Conservation (phyloP, 257 asterid genomes). For the Fraxinus americana region DNA sequence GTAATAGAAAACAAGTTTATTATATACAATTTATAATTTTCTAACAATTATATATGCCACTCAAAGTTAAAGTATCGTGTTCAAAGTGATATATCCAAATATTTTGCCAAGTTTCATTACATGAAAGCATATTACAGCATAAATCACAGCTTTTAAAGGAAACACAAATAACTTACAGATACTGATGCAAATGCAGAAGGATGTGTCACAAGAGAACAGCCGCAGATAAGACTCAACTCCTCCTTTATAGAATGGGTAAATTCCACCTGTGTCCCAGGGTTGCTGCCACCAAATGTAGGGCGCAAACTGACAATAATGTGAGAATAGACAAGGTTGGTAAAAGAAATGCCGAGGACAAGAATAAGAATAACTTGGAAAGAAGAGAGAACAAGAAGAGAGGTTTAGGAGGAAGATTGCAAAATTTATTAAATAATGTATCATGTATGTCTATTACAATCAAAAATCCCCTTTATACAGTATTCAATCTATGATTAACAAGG, state of each 20-base stretch:
- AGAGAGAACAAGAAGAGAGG: too few relatives aligned
- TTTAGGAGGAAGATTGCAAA: too few relatives aligned
- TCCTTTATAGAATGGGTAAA: conserved; percentile 80
- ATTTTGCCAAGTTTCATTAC: background rate
- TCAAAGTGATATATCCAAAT: background rate
- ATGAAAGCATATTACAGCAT: background rate
- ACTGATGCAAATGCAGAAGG: conserved; percentile 88
- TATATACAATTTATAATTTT: too few relatives aligned
- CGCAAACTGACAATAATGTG: conserved; percentile 49
- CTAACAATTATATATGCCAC: background rate
- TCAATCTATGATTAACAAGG: too few relatives aligned
- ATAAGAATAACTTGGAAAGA: too few relatives aligned
- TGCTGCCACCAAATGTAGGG: conserved; percentile 90
- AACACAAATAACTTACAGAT: conserved; percentile 55
- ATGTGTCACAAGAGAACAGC: conserved; percentile 65
- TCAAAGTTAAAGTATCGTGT: background rate
- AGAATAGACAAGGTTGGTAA: background rate
- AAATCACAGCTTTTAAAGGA: background rate
- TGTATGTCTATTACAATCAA: too few relatives aligned
- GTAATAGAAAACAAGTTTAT: too few relatives aligned
- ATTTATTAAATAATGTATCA: too few relatives aligned
- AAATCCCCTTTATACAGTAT: too few relatives aligned
- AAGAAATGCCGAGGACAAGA: background rate
- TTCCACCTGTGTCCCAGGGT: conserved; percentile 83
- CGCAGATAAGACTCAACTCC: conserved; percentile 74